Evolutionary conservation across 345 rosid genomes (phyloP).

Genomic region (Adansonia digitata): DNA sequence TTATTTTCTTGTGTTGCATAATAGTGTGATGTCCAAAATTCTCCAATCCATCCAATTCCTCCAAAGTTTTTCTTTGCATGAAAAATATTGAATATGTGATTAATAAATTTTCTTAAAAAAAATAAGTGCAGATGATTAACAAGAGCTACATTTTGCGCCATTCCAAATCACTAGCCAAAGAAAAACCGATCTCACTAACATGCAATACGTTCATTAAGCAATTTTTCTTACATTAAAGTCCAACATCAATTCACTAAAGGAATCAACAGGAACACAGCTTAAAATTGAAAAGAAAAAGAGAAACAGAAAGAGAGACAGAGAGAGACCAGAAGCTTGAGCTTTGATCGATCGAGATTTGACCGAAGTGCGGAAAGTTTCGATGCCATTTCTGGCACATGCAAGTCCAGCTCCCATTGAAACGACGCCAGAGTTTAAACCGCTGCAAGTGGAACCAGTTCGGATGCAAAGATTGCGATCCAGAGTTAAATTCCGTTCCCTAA

Average conservation of each 20-base stretch:
- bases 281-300: background rate
- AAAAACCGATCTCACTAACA: background rate
- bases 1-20: too few species aligned
- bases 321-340: constrained; percentile 73
- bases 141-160: background rate
- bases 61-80: background rate
- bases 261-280: background rate
- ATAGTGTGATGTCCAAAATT: background rate
- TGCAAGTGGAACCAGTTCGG: constrained; percentile 24
- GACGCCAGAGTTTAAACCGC: constrained; percentile 31
- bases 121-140: background rate
- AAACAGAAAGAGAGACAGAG: background rate
- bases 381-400: constrained; percentile 36
- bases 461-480: constrained; percentile 25
- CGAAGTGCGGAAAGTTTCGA: constrained; percentile 34
- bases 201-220: constrained; percentile 3
- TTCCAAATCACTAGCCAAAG: background rate
- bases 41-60: background rate
- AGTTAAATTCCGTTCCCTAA: constrained; percentile 18
- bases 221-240: background rate
- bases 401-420: constrained; percentile 60
- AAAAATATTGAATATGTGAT: background rate
- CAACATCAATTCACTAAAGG: background rate
- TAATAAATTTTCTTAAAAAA: background rate
- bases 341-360: constrained; percentile 54